Conservation (phyloP, 1,284 basidiomycete genomes). For the Ustilago lituana region DNA sequence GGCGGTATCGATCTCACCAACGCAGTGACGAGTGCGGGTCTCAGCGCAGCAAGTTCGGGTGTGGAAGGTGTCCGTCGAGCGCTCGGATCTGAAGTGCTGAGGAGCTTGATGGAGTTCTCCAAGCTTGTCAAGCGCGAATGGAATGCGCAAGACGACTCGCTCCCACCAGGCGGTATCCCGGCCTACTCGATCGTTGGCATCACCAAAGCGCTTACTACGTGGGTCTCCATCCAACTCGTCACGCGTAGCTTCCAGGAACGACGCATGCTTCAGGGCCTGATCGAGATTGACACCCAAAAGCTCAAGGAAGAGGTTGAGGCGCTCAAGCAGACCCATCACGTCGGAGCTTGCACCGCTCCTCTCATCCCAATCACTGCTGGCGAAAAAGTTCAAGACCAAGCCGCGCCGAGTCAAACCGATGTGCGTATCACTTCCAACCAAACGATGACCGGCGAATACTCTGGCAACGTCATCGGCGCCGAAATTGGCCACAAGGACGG, state of each 20-base stretch:
- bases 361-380: conserved; percentile 6
- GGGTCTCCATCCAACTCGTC: conserved; percentile 60
- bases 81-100: conserved; percentile 53
- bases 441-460: conserved; percentile 26
- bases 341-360: conserved; percentile 14
- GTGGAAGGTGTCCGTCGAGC: conserved; percentile 52
- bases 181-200: conserved; percentile 52
- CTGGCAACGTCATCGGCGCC: conserved; percentile 57
- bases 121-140: conserved; percentile 60
- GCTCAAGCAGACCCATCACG: conserved; percentile 30
- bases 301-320: conserved; percentile 35
- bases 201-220: conserved; percentile 56
- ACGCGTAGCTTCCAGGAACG: conserved; percentile 50
- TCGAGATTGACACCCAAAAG: conserved; percentile 40
- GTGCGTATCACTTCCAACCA: conserved; percentile 56
- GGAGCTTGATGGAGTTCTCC: conserved; percentile 47
- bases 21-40: conserved; percentile 53
- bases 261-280: conserved; percentile 44
- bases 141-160: conserved; percentile 46
- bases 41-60: conserved; percentile 54
- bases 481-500: conserved; percentile 50
- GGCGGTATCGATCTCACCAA: conserved; percentile 59
- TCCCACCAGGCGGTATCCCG: conserved; percentile 61
- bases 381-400: neutral
- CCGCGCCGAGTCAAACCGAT: conserved; percentile 7